phyloP scores from a whole-genome alignment of 139 green algal genomes.

The Astrephomene gubernaculifera region DNA sequence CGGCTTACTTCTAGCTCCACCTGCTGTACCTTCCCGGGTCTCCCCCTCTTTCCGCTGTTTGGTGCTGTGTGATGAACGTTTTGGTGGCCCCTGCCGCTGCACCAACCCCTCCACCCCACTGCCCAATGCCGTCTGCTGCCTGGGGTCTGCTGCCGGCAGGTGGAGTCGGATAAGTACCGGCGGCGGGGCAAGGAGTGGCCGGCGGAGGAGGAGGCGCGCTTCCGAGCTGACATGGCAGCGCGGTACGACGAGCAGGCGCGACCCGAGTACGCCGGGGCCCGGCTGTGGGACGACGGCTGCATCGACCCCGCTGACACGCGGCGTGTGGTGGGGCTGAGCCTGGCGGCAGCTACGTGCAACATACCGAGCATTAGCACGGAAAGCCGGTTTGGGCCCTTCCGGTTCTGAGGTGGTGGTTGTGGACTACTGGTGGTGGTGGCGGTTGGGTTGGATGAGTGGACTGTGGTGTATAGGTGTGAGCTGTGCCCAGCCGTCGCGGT shows the following conservation, averaged over 20 bases:
- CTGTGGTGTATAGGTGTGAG: too few species aligned
- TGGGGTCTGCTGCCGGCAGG: conserved; percentile 58
- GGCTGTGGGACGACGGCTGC: conserved; percentile 95
- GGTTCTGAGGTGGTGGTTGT: conserved; percentile 10
- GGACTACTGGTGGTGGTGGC: too few species aligned
- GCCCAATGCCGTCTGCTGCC: too few species aligned
- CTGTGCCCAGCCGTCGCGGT: too few species aligned
- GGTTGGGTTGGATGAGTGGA: too few species aligned
- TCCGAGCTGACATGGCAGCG: conserved; percentile 75
- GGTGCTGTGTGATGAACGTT: too few species aligned
- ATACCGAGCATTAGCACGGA: not conserved
- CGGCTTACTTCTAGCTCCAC: too few species aligned
- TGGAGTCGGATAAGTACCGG: conserved; percentile 85
- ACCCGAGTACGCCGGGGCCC: conserved; percentile 80
- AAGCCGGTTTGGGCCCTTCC: conserved; percentile 32
- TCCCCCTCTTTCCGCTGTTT: too few species aligned
- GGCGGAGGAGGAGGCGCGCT: conserved; percentile 76
- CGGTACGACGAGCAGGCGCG: conserved; percentile 86
- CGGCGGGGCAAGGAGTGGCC: conserved; percentile 72
- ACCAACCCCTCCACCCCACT: not conserved
- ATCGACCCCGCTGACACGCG: conserved; percentile 87
- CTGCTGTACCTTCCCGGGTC: too few species aligned
- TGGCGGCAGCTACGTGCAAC: conserved; percentile 72
- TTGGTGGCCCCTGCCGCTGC: not conserved
- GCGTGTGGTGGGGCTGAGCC: conserved; percentile 78